phyloP scores from a whole-genome alignment of 2,329 filamentous ascomycete genomes.

The Mycosphaerella sp. region DNA sequence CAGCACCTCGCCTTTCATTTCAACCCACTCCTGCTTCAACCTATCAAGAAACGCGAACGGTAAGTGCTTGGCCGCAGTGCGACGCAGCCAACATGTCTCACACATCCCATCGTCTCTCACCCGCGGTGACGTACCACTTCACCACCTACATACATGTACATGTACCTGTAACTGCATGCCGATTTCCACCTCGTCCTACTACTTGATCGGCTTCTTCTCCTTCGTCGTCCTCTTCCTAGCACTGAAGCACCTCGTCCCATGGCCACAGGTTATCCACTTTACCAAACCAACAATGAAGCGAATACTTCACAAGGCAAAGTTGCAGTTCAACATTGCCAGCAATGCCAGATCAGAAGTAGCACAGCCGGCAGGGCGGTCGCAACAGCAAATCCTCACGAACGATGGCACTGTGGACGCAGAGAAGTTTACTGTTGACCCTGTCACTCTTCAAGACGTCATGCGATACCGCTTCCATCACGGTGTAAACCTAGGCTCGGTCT shows the following conservation, averaged over 20 bases:
- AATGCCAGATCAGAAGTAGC: not conserved
- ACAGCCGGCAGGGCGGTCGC: not conserved
- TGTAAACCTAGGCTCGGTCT: constrained; percentile 53
- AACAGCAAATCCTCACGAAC: not conserved
- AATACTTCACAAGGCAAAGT: constrained; percentile 37
- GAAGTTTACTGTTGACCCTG: constrained; percentile 31
- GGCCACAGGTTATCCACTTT: not conserved
- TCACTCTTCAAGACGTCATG: constrained; percentile 40
- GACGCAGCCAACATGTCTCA: constrained; percentile 9
- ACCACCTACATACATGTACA: not conserved
- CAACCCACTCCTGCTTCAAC: no score
- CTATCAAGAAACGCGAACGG: not conserved
- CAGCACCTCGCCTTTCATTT: no score
- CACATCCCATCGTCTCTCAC: constrained; percentile 4
- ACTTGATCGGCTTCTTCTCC: constrained; percentile 20
- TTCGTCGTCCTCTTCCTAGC: constrained; percentile 18
- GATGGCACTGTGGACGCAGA: not conserved
- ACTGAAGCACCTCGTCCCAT: constrained; percentile 12
- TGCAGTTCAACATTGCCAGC: constrained; percentile 19
- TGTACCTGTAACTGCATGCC: constrained; percentile 1
- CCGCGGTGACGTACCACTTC: constrained; percentile 7
- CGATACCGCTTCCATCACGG: constrained; percentile 57
- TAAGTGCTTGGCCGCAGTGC: not conserved
- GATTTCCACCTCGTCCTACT: constrained; percentile 13
- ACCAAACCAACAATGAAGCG: constrained; percentile 32